These are phyloP conservation scores for Emergomyces orientalis DNA, from an alignment of 2,329 filamentous ascomycete genomes.

Conservation along the genomic window DNA sequence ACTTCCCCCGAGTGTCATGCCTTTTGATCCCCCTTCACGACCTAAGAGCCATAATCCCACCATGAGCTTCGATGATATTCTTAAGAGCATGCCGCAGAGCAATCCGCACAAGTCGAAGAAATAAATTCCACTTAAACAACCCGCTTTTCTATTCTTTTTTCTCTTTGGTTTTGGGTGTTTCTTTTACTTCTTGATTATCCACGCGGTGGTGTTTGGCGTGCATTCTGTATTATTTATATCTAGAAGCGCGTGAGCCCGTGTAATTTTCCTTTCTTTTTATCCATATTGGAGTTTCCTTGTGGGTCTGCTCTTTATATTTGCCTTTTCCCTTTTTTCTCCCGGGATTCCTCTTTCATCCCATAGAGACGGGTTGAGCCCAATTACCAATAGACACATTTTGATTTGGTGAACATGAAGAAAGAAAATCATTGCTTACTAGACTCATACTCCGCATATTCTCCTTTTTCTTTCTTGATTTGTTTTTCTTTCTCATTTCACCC, in stretches of 20 bases:
- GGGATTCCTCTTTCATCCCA: background rate
- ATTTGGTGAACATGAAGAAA: background rate
- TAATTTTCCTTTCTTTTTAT: background rate
- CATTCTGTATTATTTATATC: background rate
- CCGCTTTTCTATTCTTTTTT: background rate
- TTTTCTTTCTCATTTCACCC: background rate
- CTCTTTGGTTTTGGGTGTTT: background rate
- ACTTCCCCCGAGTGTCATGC: slow-evolving; percentile 34
- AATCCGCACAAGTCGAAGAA: slow-evolving; percentile 28
- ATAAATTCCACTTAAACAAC: background rate
- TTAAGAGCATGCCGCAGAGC: slow-evolving; percentile 30
- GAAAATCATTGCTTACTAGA: background rate
- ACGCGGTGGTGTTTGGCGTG: background rate
- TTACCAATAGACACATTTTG: background rate
- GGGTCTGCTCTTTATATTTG: background rate
- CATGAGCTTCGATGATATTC: slow-evolving; percentile 42
- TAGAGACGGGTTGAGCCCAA: background rate
- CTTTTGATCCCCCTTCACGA: slow-evolving; percentile 33
- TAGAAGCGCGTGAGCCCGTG: background rate
- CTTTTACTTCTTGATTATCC: background rate
- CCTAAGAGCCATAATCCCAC: slow-evolving; percentile 37
- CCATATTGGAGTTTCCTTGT: background rate
- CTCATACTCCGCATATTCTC: background rate
- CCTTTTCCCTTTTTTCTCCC: background rate
- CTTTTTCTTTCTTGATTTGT: background rate